Evolutionary conservation across 2,329 filamentous ascomycete species (phyloP).

Genomic region (Colletotrichum orbiculare): DNA sequence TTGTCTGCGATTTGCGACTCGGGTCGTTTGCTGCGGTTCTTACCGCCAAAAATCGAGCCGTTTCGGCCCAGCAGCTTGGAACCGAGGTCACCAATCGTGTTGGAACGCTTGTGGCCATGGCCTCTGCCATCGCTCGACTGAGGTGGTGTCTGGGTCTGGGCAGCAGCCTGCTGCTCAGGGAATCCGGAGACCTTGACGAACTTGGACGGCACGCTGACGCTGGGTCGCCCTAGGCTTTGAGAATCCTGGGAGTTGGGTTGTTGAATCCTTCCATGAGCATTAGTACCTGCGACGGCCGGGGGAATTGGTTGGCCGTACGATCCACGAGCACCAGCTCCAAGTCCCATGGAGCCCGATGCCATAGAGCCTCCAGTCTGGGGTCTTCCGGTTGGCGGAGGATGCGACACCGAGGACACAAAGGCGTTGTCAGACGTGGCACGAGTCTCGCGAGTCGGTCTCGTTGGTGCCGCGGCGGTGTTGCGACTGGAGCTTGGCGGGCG

Average conservation of each 20-base stretch:
- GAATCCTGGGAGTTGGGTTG: constrained; percentile 85
- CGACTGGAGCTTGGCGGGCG: constrained; percentile 62
- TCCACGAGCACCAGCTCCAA: constrained; percentile 63
- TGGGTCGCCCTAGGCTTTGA: constrained; percentile 70
- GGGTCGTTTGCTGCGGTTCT: constrained; percentile 59
- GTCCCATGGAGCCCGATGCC: constrained; percentile 76
- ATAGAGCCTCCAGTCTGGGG: constrained; percentile 87
- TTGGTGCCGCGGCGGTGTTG: constrained; percentile 48
- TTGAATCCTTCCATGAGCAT: constrained; percentile 88
- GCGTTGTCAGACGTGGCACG: constrained; percentile 66
- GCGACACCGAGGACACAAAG: constrained; percentile 63
- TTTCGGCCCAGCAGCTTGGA: constrained; percentile 88
- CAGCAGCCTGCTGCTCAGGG: constrained; percentile 56
- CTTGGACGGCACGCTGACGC: constrained; percentile 69
- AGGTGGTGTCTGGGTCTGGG: constrained; percentile 28
- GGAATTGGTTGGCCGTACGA: constrained; percentile 91
- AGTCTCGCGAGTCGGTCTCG: constrained; percentile 61
- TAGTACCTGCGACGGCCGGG: constrained; percentile 87
- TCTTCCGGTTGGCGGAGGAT: constrained; percentile 60
- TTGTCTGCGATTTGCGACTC: constrained; percentile 50
- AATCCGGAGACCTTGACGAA: constrained; percentile 70
- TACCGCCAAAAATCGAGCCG: constrained; percentile 81
- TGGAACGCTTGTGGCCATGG: constrained; percentile 75
- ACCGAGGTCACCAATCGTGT: constrained; percentile 82
- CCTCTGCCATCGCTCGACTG: constrained; percentile 46